Conservation (phyloP, 225 moss, liverwort and hornwort genomes). For the Physcomitrium patens region DNA sequence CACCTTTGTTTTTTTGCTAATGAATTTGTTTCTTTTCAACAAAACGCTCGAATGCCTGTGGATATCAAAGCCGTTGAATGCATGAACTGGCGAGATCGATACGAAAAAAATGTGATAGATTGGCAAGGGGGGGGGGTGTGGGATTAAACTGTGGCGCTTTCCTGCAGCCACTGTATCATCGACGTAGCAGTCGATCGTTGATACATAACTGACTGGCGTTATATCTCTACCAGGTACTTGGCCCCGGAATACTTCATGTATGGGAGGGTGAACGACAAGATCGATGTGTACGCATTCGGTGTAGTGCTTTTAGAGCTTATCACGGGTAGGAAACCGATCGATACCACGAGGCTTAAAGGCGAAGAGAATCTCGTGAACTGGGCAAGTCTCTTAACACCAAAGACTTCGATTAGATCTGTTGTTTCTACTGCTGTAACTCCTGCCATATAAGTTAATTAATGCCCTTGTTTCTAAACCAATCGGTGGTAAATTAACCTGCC, state of each 20-base stretch:
- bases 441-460: no score
- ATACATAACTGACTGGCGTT: constrained; percentile 14
- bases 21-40: neutral
- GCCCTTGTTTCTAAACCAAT: neutral
- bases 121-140: no score
- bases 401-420: neutral
- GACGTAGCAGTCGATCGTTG: neutral
- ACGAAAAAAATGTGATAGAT: no score
- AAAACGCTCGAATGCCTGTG: neutral
- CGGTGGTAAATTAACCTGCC: no score
- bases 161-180: neutral
- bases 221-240: constrained; percentile 51
- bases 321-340: constrained; percentile 61
- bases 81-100: no score
- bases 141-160: no score
- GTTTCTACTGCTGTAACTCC: neutral
- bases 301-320: constrained; percentile 71
- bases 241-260: constrained; percentile 72
- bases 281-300: constrained; percentile 68
- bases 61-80: no score
- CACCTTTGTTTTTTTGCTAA: neutral
- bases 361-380: constrained; percentile 70
- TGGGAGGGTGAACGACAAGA: constrained; percentile 63
- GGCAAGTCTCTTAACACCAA: constrained; percentile 26
- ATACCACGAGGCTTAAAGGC: constrained; percentile 57